A percentile compares a stretch with the other conserved stretches of the same genome.
Conservation (phyloP, 2,329 filamentous ascomycete species). For the Aspergillus luchuensis region DNA sequence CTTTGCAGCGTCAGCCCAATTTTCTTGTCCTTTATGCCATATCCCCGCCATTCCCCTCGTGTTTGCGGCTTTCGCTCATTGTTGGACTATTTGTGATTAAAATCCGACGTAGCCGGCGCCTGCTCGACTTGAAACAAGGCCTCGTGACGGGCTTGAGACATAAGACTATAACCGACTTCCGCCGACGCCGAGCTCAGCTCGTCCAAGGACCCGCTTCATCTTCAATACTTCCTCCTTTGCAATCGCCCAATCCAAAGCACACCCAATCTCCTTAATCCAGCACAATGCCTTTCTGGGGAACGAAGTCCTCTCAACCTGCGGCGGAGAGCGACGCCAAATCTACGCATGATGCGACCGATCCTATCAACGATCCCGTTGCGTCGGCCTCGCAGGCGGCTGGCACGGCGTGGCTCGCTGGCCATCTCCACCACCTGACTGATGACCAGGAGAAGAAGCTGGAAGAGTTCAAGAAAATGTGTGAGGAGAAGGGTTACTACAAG, state of each 20-base stretch:
- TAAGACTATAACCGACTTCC: neutral
- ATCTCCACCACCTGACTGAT: constrained; percentile 73
- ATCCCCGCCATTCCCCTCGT: neutral
- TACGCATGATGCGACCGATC: constrained; percentile 31
- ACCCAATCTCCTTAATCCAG: neutral
- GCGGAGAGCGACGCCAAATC: constrained; percentile 28
- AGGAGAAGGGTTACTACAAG: constrained; percentile 61
- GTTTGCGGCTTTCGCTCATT: neutral
- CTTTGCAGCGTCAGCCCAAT: neutral
- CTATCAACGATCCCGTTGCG: constrained; percentile 39
- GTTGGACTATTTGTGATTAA: neutral
- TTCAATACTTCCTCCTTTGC: neutral
- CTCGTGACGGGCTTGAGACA: neutral
- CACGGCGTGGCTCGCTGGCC: constrained; percentile 57
- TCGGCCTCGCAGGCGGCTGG: constrained; percentile 40
- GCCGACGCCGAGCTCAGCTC: constrained; percentile 1
- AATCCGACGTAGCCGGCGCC: neutral
- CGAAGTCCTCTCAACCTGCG: constrained; percentile 34
- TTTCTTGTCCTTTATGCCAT: neutral
- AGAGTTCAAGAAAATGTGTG: constrained; percentile 70
- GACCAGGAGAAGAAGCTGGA: constrained; percentile 68
- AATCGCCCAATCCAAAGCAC: neutral
- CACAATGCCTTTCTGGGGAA: constrained; percentile 34
- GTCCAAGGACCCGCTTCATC: neutral
- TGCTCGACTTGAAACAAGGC: neutral